Evolutionary conservation across 352 stramenopile species (phyloP).

Genomic region (Globisporangium irregulare): DNA sequence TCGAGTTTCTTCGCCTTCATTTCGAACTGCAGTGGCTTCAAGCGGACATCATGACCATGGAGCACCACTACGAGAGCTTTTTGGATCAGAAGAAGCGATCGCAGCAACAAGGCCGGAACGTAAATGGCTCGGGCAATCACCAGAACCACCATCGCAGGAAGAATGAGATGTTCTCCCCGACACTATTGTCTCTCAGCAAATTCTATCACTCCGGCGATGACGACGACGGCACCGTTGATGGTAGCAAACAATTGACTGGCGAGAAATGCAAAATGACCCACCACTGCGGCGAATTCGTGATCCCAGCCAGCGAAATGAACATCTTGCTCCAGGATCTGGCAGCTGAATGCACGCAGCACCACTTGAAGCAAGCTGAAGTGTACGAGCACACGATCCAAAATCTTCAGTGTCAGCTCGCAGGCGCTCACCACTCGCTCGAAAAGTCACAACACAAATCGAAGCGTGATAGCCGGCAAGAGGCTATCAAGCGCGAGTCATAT

Average conservation of each 20-base stretch:
- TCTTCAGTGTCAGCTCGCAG: conserved; percentile 2
- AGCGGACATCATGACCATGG: conserved; percentile 34
- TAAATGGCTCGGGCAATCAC: background rate
- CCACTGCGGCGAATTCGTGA: conserved; percentile 14
- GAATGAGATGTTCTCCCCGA: background rate
- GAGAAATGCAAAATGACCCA: background rate
- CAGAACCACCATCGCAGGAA: background rate
- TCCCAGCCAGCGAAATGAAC: conserved; percentile 20
- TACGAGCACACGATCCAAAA: background rate
- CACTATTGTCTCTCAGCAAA: conserved; percentile 7
- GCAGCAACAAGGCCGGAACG: conserved; percentile 12
- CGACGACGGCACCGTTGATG: background rate
- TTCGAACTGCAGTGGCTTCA: conserved; percentile 48
- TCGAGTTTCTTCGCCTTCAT: conserved; percentile 33
- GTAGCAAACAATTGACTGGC: background rate
- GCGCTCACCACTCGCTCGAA: conserved; percentile 2
- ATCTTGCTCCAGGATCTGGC: conserved; percentile 18
- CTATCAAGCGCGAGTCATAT: conserved; percentile 39
- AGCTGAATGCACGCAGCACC: conserved; percentile 2
- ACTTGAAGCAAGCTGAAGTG: background rate
- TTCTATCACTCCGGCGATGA: conserved; percentile 11
- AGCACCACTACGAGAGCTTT: conserved; percentile 42
- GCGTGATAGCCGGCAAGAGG: conserved; percentile 24
- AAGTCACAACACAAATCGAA: background rate
- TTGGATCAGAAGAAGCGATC: conserved; percentile 34